Evolutionary conservation across 2,329 filamentous ascomycete genomes (phyloP).

Genomic region (Stachybotrys elegans): DNA sequence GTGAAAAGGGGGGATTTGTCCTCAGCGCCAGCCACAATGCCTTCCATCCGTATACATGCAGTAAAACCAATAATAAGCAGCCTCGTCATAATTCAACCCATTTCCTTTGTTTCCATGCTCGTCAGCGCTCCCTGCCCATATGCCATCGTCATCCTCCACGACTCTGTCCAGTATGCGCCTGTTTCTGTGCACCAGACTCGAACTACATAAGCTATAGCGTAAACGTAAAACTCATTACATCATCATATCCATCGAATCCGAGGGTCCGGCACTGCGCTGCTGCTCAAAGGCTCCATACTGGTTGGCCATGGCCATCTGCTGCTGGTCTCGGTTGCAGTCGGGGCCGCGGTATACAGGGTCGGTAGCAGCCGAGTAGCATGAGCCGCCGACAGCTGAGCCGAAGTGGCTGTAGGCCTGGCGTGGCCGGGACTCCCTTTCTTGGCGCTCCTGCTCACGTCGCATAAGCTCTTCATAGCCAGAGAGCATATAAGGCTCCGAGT

Average conservation of each 20-base stretch:
- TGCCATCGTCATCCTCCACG: too few relatives aligned
- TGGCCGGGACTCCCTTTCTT: constrained; percentile 24
- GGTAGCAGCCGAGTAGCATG: constrained; percentile 49
- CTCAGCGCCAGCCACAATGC: too few relatives aligned
- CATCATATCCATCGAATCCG: constrained; percentile 44
- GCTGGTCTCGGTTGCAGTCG: constrained; percentile 42
- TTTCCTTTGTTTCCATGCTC: too few relatives aligned
- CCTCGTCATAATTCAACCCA: too few relatives aligned
- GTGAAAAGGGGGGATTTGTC: too few relatives aligned
- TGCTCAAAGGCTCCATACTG: constrained; percentile 62
- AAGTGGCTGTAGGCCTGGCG: constrained; percentile 41
- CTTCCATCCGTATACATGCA: too few relatives aligned
- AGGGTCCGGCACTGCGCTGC: constrained; percentile 34
- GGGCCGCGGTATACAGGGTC: constrained; percentile 62
- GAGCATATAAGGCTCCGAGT: constrained; percentile 78
- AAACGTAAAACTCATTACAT: too few relatives aligned
- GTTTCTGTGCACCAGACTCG: constrained; percentile 6
- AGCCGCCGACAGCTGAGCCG: constrained; percentile 30
- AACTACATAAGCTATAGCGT: too few relatives aligned
- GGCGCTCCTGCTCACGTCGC: constrained; percentile 54
- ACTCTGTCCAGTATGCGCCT: too few relatives aligned
- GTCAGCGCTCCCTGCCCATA: too few relatives aligned
- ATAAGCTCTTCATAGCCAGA: constrained; percentile 73
- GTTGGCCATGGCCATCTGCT: constrained; percentile 58
- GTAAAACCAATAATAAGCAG: too few relatives aligned